Evolutionary conservation across 768 basidiomycete genomes (phyloP).

Genomic region (Suillus hirtellus): DNA sequence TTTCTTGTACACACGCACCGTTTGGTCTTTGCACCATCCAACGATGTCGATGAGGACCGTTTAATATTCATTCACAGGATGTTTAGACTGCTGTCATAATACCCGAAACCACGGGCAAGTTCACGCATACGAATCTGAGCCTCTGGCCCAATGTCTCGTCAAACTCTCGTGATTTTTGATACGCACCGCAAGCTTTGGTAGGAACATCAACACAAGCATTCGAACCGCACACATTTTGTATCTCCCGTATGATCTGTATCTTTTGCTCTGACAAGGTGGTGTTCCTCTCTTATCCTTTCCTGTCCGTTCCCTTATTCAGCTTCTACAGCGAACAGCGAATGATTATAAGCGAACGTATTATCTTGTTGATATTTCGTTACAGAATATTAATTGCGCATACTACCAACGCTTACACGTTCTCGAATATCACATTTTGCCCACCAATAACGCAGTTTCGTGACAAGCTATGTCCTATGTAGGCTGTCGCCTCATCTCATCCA

Average conservation of each 20-base stretch:
- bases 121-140: not conserved
- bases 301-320: too few species aligned
- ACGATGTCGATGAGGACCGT: not conserved
- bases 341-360: not conserved
- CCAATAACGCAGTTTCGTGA: not conserved
- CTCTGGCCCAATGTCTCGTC: not conserved
- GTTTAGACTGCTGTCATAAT: not conserved
- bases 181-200: not conserved
- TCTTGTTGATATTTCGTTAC: not conserved
- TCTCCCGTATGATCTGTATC: not conserved
- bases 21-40: not conserved
- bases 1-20: not conserved
- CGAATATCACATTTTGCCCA: not conserved
- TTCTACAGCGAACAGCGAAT: not conserved
- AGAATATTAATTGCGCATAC: too few species aligned
- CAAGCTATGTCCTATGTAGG: not conserved
- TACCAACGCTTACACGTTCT: not conserved
- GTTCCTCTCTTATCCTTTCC: not conserved
- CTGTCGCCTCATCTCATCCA: not conserved
- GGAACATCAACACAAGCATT: not conserved
- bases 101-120: not conserved
- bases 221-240: not conserved
- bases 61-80: not conserved
- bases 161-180: not conserved
- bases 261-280: not conserved